Conservation (phyloP, 495 filamentous ascomycete genomes). For the Penicillium mononematosum region DNA sequence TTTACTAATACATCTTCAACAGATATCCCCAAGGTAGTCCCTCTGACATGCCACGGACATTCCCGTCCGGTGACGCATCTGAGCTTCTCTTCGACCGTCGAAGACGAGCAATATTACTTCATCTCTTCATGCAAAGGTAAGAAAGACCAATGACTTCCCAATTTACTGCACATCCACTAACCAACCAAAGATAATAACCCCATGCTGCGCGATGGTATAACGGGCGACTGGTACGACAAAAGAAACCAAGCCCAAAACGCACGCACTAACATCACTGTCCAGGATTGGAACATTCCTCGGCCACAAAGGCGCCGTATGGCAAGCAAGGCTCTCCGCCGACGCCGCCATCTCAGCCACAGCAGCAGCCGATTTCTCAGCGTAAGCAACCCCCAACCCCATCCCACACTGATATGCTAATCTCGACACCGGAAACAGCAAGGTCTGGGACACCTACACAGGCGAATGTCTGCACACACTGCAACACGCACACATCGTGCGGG, state of each 20-base stretch:
- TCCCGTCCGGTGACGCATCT: slow-evolving; percentile 94
- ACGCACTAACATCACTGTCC: slow-evolving; percentile 6
- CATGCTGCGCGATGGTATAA: slow-evolving; percentile 95
- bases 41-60: slow-evolving; percentile 95
- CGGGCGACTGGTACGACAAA: slow-evolving; percentile 79
- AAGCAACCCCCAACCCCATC: slow-evolving; percentile 31
- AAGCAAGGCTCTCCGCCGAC: slow-evolving; percentile 85
- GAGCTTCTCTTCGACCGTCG: slow-evolving; percentile 83
- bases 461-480: slow-evolving; percentile 85
- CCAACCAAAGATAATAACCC: slow-evolving; percentile 77
- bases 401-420: slow-evolving; percentile 5
- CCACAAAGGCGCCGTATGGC: slow-evolving; percentile 97
- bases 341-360: slow-evolving; percentile 85
- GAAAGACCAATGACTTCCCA: background rate
- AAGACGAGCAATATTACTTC: slow-evolving; percentile 86
- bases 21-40: slow-evolving; percentile 74
- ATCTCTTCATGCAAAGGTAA: slow-evolving; percentile 98
- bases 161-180: slow-evolving; percentile 2
- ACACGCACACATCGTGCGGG: slow-evolving; percentile 92
- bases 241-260: background rate
- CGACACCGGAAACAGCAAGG: slow-evolving; percentile 56
- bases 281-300: slow-evolving; percentile 98
- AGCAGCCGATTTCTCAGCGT: slow-evolving; percentile 95
- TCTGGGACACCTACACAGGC: slow-evolving; percentile 95
- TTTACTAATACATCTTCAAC: slow-evolving; percentile 4